These are phyloP conservation scores for Taphrina sp. DNA, from an alignment of 1,139 yeast genomes.

Conservation along the genomic window DNA sequence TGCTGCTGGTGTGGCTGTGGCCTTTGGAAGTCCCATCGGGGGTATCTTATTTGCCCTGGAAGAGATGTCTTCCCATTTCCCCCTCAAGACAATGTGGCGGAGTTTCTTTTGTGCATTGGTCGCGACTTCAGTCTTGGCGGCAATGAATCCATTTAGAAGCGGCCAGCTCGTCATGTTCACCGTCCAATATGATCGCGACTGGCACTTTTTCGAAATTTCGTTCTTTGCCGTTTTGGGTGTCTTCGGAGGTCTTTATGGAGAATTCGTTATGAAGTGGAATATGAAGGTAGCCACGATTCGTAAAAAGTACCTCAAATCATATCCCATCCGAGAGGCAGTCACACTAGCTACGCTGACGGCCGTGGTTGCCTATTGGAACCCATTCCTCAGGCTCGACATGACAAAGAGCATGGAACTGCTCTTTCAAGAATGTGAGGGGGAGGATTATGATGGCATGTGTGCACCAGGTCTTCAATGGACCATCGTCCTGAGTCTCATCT, in stretches of 20 bases:
- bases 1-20: constrained; percentile 71
- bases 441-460: constrained; percentile 42
- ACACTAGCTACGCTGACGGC: constrained; percentile 69
- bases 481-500: constrained; percentile 53
- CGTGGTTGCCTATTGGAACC: constrained; percentile 75
- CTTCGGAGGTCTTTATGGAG: constrained; percentile 91
- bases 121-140: constrained; percentile 69
- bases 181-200: constrained; percentile 76
- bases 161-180: constrained; percentile 93
- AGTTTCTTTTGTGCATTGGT: constrained; percentile 86
- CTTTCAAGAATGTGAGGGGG: constrained; percentile 75
- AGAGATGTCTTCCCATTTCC: constrained; percentile 70
- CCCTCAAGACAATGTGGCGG: constrained; percentile 80
- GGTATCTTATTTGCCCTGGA: constrained; percentile 70
- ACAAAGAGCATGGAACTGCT: constrained; percentile 89
- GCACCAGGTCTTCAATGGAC: constrained; percentile 36
- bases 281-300: constrained; percentile 76
- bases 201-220: constrained; percentile 86
- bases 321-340: constrained; percentile 70
- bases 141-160: constrained; percentile 82
- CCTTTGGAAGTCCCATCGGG: constrained; percentile 72
- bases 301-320: constrained; percentile 59
- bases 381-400: constrained; percentile 81
- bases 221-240: constrained; percentile 74
- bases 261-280: constrained; percentile 73